Percentiles rank a stretch among this genome's conserved stretches.
phyloP scores from a whole-genome alignment of 2,329 filamentous ascomycete species.

The Diplodia mutila region DNA sequence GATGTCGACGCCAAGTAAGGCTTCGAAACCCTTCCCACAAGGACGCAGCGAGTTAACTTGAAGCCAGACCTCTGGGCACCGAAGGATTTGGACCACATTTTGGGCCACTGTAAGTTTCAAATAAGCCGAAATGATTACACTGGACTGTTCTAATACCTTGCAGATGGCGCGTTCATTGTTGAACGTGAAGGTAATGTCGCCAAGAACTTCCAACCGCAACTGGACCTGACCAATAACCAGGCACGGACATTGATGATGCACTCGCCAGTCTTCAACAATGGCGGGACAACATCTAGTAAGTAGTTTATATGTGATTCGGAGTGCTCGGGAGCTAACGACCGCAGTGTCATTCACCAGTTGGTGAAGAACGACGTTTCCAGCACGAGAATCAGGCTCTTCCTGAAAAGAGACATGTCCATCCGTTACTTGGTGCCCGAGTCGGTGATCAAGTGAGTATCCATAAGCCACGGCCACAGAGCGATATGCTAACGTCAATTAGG shows the following conservation, averaged over 20 bases:
- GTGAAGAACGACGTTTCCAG: conserved; percentile 75
- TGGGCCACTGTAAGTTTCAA: conserved; percentile 73
- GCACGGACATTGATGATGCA: conserved; percentile 65
- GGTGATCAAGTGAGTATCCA: conserved; percentile 15
- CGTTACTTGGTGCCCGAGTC: conserved; percentile 44
- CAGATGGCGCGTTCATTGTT: conserved; percentile 76
- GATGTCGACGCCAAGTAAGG: conserved; percentile 52
- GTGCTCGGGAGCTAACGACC: background rate
- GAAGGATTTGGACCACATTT: conserved; percentile 83
- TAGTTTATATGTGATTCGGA: too few species aligned
- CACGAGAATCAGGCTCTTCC: conserved; percentile 78
- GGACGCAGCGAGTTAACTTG: conserved; percentile 34
- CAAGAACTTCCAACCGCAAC: conserved; percentile 54
- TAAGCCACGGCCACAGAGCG: background rate
- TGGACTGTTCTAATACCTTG: background rate
- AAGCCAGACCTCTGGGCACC: conserved; percentile 71
- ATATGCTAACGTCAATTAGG: conserved; percentile 38
- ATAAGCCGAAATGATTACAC: conserved; percentile 42
- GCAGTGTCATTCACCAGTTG: conserved; percentile 78
- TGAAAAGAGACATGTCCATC: conserved; percentile 47
- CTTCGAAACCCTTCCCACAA: background rate
- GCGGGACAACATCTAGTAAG: conserved; percentile 72
- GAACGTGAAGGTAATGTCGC: conserved; percentile 71
- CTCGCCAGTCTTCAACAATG: conserved; percentile 79
- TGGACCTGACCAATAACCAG: conserved; percentile 48